phyloP scores from a whole-genome alignment of 1,284 basidiomycete species.

The Leccinum fuscescens region DNA sequence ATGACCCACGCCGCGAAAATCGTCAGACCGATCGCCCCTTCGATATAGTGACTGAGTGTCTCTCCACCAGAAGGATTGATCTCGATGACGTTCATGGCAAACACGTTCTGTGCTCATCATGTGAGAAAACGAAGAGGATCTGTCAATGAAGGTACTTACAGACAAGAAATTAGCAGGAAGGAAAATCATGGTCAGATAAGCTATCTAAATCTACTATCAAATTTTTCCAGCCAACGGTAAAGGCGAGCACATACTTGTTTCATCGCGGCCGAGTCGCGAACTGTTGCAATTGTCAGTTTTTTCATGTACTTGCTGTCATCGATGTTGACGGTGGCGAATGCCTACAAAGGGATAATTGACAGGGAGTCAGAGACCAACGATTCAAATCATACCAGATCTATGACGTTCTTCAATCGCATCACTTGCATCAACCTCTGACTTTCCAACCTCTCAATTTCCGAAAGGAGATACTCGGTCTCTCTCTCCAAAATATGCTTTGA shows the following conservation, averaged over 20 bases:
- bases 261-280: constrained; percentile 50
- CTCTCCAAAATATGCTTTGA: constrained; percentile 7
- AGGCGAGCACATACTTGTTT: constrained; percentile 41
- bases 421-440: constrained; percentile 44
- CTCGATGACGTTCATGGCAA: constrained; percentile 50
- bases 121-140: constrained; percentile 1
- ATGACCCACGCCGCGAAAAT: constrained; percentile 45
- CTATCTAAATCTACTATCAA: constrained; percentile 25
- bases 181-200: constrained; percentile 58
- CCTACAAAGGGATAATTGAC: constrained; percentile 30
- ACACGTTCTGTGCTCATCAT: constrained; percentile 30
- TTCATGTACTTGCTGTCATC: constrained; percentile 48
- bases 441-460: constrained; percentile 35
- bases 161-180: constrained; percentile 53
- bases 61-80: constrained; percentile 32
- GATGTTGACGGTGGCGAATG: constrained; percentile 50
- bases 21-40: constrained; percentile 43
- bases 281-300: constrained; percentile 45
- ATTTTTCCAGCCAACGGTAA: background rate
- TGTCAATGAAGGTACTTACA: constrained; percentile 34
- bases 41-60: constrained; percentile 42
- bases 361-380: background rate
- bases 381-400: constrained; percentile 44
- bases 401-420: constrained; percentile 50
- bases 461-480: too few species aligned